A percentile compares a stretch with the other conserved stretches of the same genome.
phyloP scores from a whole-genome alignment of 2,329 filamentous ascomycete species.

The Pyricularia grisea region DNA sequence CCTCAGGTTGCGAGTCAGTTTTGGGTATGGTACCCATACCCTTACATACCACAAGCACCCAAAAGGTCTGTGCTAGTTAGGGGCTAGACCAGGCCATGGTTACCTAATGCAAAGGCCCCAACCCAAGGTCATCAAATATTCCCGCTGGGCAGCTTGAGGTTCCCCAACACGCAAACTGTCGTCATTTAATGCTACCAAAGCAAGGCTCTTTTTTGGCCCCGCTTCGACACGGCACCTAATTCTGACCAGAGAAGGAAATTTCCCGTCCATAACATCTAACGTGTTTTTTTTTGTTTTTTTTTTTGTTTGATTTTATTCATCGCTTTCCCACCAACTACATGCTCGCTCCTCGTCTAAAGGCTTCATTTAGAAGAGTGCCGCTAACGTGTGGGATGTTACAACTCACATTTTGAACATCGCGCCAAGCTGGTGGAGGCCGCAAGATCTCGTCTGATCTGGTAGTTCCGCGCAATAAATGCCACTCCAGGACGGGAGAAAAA shows the following conservation, averaged over 20 bases:
- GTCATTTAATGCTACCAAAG: background rate
- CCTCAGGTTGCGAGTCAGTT: background rate
- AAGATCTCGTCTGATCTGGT: background rate
- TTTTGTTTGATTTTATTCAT: too few relatives aligned
- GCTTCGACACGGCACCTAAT: background rate
- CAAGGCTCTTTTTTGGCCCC: background rate
- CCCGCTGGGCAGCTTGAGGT: background rate
- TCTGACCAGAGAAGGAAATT: background rate
- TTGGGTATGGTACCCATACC: background rate
- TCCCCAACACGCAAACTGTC: background rate
- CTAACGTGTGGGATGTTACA: background rate
- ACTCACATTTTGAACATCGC: background rate
- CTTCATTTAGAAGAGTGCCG: background rate
- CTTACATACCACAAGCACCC: too few relatives aligned
- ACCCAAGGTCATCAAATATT: background rate
- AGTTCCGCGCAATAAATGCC: background rate
- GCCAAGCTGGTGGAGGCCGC: background rate
- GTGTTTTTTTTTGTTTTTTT: background rate
- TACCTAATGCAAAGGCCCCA: background rate
- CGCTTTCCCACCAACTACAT: background rate
- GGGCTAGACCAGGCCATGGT: background rate
- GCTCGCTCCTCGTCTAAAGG: background rate
- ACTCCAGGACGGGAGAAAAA: background rate
- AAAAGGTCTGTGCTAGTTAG: background rate
- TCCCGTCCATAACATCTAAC: background rate